Evolutionary conservation across 2,329 filamentous ascomycete genomes (phyloP).

Genomic region (Hypocrella siamensis): DNA sequence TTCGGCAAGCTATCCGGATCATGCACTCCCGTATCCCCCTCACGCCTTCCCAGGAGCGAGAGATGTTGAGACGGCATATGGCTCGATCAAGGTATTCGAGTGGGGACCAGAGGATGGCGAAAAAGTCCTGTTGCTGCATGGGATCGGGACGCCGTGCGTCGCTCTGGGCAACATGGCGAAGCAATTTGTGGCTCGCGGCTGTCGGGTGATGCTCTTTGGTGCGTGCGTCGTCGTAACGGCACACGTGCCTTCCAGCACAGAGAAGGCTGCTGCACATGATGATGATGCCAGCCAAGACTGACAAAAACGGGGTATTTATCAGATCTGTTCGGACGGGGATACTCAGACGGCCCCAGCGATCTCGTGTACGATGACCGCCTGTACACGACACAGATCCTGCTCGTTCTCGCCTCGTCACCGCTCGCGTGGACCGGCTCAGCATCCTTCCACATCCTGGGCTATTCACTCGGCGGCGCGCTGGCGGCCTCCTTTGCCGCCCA

Average conservation of each 20-base stretch:
- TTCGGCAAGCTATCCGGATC: background rate
- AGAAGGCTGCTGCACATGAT: no score
- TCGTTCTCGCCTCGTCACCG: conserved; percentile 47
- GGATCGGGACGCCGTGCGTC: conserved; percentile 65
- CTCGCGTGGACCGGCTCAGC: conserved; percentile 36
- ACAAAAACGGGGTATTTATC: background rate
- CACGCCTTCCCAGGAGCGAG: conserved; percentile 54
- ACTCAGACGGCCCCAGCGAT: conserved; percentile 49
- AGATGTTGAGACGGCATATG: conserved; percentile 55
- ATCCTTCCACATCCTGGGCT: conserved; percentile 59
- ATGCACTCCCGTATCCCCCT: conserved; percentile 44
- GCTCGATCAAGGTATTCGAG: conserved; percentile 60
- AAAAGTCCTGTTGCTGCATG: conserved; percentile 63
- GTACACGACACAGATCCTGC: conserved; percentile 49
- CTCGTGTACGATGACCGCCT: conserved; percentile 47
- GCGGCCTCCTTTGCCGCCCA: conserved; percentile 52
- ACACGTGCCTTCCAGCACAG: no score
- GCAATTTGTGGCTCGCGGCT: conserved; percentile 48
- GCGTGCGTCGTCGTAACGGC: conserved; percentile 13
- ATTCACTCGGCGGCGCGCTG: conserved; percentile 67
- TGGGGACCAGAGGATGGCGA: conserved; percentile 59
- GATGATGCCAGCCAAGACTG: background rate
- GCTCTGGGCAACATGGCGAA: conserved; percentile 51
- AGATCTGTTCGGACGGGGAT: conserved; percentile 67
- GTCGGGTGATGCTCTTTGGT: conserved; percentile 66